phyloP scores from a whole-genome alignment of 305 asterid species.

The Andrographis paniculata region DNA sequence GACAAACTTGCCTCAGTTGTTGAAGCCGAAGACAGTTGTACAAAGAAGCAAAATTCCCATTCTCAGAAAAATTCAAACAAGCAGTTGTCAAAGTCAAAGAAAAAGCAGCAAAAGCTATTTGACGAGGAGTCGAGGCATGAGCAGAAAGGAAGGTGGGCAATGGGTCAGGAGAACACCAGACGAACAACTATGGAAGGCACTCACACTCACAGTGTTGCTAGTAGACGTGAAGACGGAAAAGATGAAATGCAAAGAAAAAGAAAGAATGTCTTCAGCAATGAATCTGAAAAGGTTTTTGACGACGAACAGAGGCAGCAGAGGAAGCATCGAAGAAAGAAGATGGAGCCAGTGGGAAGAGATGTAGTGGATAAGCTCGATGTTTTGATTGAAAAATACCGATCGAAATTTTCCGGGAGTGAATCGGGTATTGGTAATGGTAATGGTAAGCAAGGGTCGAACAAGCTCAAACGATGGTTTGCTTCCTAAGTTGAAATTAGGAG shows the following conservation, averaged over 20 bases:
- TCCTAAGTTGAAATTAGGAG: conserved; percentile 28
- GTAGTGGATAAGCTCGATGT: conserved; percentile 64
- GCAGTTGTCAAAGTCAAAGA: conserved; percentile 18
- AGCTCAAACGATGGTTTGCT: conserved; percentile 87
- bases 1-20: conserved; percentile 21
- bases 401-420: conserved; percentile 49
- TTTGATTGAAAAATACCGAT: conserved; percentile 72
- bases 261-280: conserved; percentile 23
- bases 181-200: too few species aligned
- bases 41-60: conserved; percentile 29
- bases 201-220: conserved; percentile 6
- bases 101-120: conserved; percentile 20
- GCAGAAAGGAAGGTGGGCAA: too few species aligned
- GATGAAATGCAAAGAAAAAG: conserved; percentile 21
- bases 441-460: conserved; percentile 49
- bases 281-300: conserved; percentile 25
- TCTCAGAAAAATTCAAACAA: conserved; percentile 14
- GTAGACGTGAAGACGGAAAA: conserved; percentile 23
- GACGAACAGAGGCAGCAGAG: conserved; percentile 18
- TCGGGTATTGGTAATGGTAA: conserved; percentile 24
- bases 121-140: too few species aligned
- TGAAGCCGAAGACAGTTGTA: conserved; percentile 21
- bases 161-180: too few species aligned
- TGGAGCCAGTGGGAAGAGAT: conserved; percentile 73
- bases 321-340: conserved; percentile 50